A percentile compares a stretch with the other conserved stretches of the same genome.
phyloP scores from a whole-genome alignment of 805 yeast species.

The Candida glaebosa region DNA sequence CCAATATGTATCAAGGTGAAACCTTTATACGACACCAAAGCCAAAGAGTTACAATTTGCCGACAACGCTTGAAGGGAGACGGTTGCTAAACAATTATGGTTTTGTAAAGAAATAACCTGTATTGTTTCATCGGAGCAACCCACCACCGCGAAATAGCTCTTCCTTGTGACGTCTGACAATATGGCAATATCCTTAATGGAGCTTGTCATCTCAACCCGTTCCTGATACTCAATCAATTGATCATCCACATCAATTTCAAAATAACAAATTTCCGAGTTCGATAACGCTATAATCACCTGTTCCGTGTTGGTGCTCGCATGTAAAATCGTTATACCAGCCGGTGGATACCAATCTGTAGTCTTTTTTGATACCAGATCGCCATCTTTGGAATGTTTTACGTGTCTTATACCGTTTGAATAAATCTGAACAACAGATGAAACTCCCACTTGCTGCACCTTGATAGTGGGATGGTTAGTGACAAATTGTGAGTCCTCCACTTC shows the following conservation, averaged over 20 bases:
- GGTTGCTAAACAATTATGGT: constrained; percentile 55
- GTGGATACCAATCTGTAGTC: constrained; percentile 76
- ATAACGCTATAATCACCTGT: constrained; percentile 69
- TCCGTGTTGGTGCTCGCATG: constrained; percentile 59
- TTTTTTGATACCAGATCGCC: constrained; percentile 23
- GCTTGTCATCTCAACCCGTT: constrained; percentile 50
- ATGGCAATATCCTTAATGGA: constrained; percentile 46
- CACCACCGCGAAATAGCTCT: constrained; percentile 59
- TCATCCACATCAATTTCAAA: constrained; percentile 70
- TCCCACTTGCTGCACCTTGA: constrained; percentile 71
- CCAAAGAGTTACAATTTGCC: constrained; percentile 34
- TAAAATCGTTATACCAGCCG: constrained; percentile 65
- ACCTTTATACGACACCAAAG: constrained; percentile 18
- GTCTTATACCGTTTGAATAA: constrained; percentile 65
- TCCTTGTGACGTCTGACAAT: constrained; percentile 41
- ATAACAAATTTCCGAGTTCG: constrained; percentile 73
- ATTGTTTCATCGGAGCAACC: constrained; percentile 72
- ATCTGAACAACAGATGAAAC: constrained; percentile 63
- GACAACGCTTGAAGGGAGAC: constrained; percentile 65
- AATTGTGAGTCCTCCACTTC: constrained; percentile 69
- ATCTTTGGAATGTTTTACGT: constrained; percentile 28
- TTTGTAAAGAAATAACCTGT: constrained; percentile 60
- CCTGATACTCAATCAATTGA: constrained; percentile 67
- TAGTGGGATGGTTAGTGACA: constrained; percentile 53
- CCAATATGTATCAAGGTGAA: constrained; percentile 65